Base-by-base conservation (phyloP, 1,284 basidiomycete genomes). In the Trichosporon coremiiforme region DNA sequence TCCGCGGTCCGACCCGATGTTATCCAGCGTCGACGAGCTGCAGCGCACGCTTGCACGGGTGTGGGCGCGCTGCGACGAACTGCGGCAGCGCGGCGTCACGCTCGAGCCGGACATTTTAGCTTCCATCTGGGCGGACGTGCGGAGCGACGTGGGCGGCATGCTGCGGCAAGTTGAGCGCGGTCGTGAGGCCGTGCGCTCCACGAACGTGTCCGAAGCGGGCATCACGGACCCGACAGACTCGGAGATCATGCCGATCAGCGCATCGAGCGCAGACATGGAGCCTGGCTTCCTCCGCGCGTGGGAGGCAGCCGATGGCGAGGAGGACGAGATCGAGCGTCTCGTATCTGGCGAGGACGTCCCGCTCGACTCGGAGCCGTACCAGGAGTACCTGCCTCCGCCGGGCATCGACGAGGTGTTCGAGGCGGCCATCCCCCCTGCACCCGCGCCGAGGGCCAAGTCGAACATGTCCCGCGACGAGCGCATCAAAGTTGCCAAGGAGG, bases 371-470 rank as follows among this genome's bases (percentile, higher is more conserved):
- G 68, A 62, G 57, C 17, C 38, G 8, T 20, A 50, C 1, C 64
- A 41, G 2, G 73, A 74, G 33, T 9, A 41, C 6, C 72, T 80
- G 4, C 78, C 79, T 0, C 75, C 75, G 10, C 75, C 78, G 1
- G 80, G 79, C 4, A 70, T 70, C 9, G 80, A 81, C 64, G 73
- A 72, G 36, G 74, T 82, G 4, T 80, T 73, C 60, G 79, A 80
- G 63, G 73, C 71, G 6, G 68, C 65, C 22, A 47, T 63, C 10
- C 50, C 64, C 13, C 66, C 64, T 6, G 66, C 66, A 1, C 12
- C 60, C 9, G 33, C 33, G 17, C 13, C 31, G 0, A 63, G 70
- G 0, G n/a, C 66, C 12, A 64, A 76, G 17, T 60, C 69, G 9
- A 55, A 66, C 20, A 57, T 80, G 70, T 72, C 66, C 4, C 74